A percentile compares a stretch with the other conserved stretches of the same genome.
Evolutionary conservation across 1,284 basidiomycete genomes (phyloP).

Genomic region (Cutaneotrichosporon cutaneum): DNA sequence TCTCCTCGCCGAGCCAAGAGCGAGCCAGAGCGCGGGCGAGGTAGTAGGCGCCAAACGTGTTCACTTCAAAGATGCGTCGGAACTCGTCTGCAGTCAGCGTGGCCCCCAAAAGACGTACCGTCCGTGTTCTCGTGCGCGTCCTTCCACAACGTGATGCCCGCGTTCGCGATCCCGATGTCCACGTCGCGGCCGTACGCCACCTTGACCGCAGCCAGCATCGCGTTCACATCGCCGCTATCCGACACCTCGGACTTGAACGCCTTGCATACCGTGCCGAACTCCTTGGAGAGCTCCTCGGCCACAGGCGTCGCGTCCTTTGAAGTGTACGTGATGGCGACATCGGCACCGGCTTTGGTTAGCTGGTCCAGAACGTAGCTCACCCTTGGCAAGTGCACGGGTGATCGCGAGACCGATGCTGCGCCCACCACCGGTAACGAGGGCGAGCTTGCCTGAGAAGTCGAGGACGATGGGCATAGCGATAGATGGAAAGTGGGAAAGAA

Average conservation of each 20-base stretch:
- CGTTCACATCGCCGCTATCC: slow-evolving; percentile 35
- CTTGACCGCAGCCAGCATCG: slow-evolving; percentile 14
- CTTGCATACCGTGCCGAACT: slow-evolving; percentile 2
- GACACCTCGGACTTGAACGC: slow-evolving; percentile 46
- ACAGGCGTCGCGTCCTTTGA: slow-evolving; percentile 34
- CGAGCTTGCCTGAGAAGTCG: slow-evolving; percentile 38
- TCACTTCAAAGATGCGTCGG: slow-evolving; percentile 41
- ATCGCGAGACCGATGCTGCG: slow-evolving; percentile 40
- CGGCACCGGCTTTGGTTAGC: slow-evolving; percentile 35
- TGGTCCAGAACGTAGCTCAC: not conserved
- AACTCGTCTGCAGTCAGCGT: slow-evolving; percentile 29
- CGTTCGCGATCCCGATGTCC: slow-evolving; percentile 28
- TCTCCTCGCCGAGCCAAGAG: slow-evolving; percentile 41
- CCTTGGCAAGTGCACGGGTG: slow-evolving; percentile 26
- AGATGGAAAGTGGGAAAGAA: not conserved
- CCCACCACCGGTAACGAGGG: slow-evolving; percentile 39
- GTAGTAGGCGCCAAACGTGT: slow-evolving; percentile 48
- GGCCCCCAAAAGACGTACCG: slow-evolving; percentile 12
- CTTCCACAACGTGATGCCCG: slow-evolving; percentile 51
- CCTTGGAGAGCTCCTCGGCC: slow-evolving; percentile 20
- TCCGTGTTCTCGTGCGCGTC: slow-evolving; percentile 46
- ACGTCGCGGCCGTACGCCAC: slow-evolving; percentile 3
- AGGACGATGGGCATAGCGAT: slow-evolving; percentile 21
- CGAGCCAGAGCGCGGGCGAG: slow-evolving; percentile 44
- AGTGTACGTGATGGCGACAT: slow-evolving; percentile 47